These are phyloP conservation scores for Trypanosoma lewisi DNA, from an alignment of 208 protist species.

Conservation along the genomic window DNA sequence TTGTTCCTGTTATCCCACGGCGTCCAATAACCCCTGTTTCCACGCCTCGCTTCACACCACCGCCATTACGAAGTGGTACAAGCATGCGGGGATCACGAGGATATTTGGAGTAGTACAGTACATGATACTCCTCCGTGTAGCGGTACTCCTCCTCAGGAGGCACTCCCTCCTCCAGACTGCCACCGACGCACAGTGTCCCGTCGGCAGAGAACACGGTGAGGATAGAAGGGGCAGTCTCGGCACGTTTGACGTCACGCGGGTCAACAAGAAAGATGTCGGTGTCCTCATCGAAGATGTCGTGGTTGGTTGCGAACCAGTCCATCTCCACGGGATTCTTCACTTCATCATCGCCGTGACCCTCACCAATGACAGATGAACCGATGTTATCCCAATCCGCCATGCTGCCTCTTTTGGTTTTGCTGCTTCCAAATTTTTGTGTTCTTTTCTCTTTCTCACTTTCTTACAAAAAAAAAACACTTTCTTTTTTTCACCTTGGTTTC, in stretches of 20 bases:
- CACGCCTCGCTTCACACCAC: conserved; percentile 24
- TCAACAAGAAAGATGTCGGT: conserved; percentile 38
- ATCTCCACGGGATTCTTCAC: conserved; percentile 7
- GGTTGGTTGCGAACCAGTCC: conserved; percentile 23
- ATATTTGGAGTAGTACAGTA: conserved; percentile 73
- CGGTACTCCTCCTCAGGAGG: conserved; percentile 75
- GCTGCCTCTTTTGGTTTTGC: neutral
- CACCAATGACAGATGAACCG: neutral
- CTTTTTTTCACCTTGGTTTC: neutral
- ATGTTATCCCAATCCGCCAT: conserved; percentile 4
- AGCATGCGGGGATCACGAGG: conserved; percentile 83
- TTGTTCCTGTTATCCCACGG: neutral
- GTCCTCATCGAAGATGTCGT: conserved; percentile 35
- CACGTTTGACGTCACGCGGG: conserved; percentile 61
- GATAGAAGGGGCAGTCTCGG: conserved; percentile 78
- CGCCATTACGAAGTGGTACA: conserved; percentile 51
- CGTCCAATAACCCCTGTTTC: conserved; percentile 12
- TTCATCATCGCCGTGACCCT: neutral
- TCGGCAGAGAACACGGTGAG: conserved; percentile 57
- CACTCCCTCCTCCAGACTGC: conserved; percentile 42
- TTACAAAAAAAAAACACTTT: neutral
- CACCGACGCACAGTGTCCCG: conserved; percentile 48
- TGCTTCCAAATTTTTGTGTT: neutral
- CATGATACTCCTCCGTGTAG: conserved; percentile 80
- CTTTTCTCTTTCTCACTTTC: neutral